phyloP scores from a whole-genome alignment of 228 moss, liverwort and hornwort genomes.

The Sphagnum fallax region DNA sequence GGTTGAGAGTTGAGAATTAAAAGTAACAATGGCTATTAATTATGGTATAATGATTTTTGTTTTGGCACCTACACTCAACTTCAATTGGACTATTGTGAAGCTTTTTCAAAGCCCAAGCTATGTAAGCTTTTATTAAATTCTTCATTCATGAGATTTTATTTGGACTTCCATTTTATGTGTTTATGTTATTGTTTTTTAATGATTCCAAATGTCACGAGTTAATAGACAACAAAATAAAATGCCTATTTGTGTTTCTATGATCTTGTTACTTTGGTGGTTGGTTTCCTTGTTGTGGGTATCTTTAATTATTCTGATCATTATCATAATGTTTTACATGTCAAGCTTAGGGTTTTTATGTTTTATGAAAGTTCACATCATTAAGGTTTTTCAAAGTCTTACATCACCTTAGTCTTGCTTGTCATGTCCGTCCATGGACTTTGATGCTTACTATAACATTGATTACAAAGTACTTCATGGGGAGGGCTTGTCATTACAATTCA shows the following conservation, averaged over 20 bases:
- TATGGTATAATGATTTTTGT: background rate
- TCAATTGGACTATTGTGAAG: background rate
- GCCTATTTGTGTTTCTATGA: too few species aligned
- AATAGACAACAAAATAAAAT: too few species aligned
- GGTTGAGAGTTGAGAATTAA: background rate
- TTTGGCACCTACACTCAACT: background rate
- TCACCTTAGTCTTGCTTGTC: background rate
- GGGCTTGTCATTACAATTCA: background rate
- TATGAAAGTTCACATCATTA: too few species aligned
- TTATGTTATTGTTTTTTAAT: too few species aligned
- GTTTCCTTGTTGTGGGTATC: background rate
- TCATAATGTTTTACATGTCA: background rate
- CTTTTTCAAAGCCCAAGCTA: background rate
- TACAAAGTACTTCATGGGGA: background rate
- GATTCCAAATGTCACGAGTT: too few species aligned
- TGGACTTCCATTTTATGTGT: background rate
- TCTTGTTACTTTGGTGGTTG: background rate
- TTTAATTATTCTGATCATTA: background rate
- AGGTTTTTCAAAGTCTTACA: background rate
- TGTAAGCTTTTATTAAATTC: background rate
- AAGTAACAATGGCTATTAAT: background rate
- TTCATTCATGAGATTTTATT: background rate
- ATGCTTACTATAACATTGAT: background rate
- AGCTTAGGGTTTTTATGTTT: too few species aligned
- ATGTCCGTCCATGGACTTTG: background rate